Base-by-base conservation (phyloP, 306 rosid species). In the Vigna angularis region DNA sequence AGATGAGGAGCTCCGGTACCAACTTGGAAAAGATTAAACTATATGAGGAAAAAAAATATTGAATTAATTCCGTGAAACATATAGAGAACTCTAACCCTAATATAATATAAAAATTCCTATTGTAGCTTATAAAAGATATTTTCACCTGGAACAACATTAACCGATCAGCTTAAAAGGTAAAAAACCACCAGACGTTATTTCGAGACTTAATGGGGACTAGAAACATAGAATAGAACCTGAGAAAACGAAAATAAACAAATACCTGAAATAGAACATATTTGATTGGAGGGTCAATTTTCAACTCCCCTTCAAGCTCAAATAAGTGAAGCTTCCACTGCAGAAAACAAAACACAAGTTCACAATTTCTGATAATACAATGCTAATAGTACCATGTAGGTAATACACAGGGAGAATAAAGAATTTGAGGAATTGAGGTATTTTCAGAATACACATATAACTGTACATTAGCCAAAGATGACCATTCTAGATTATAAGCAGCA, bases 321-420 rank as follows among this genome's bases (percentile, higher is more conserved):
- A 96, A 83, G 86, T 96, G 99, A 82, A 96, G 99, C 66, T 96
- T 96, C 99, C 99, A 96, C 99, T 96, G 91, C 64, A 47, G 15
- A 38, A 56, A 73, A 53, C 32, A 82, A 56, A 55, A 62, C 22
- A 6, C 18, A 53, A 34, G 22, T 13, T 64, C 12, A 66, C 6
- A 61, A 59, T 48, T 79, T 69, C 70, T 17, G 7, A 78, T 59
- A 49, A 78, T 26, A 36, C 63, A 50, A 42, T 45, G 65, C 26
- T n/a, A 49, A 47, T 9, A 66, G 55, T 34, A 70, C 32, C 22
- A 55, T 13, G 66, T 13, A 4, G 10, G 72, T n/a, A 62, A 66
- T 17, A 57, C 28, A 12, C 55, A 32, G 17, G 45, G 48, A 32
- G 24, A 7, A 57, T 14, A 34, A 18, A 28, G 17, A 57, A 10